phyloP scores from a whole-genome alignment of 2,329 filamentous ascomycete species.

The Chaetothyriales sp. region DNA sequence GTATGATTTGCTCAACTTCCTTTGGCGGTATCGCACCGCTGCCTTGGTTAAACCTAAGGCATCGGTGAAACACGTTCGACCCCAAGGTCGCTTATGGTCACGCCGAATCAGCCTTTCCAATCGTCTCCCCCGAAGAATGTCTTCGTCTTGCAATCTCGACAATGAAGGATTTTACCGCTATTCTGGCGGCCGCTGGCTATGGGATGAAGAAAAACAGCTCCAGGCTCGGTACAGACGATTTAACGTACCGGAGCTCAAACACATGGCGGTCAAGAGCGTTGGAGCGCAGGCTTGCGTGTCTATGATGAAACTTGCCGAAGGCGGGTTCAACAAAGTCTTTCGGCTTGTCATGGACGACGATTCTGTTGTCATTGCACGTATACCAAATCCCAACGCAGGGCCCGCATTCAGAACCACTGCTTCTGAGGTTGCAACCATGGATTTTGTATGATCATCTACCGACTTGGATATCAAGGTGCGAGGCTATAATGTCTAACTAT shows the following conservation, averaged over 20 bases:
- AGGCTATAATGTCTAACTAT: constrained; percentile 10
- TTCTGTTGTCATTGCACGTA: constrained; percentile 21
- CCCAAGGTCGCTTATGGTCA: neutral
- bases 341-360: constrained; percentile 17
- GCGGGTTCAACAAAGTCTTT: constrained; percentile 19
- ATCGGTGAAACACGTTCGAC: neutral
- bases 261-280: neutral
- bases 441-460: constrained; percentile 3
- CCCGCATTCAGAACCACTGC: constrained; percentile 19
- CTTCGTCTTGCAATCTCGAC: neutral
- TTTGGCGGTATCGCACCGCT: neutral
- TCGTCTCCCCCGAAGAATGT: neutral
- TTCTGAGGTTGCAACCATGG: constrained; percentile 20
- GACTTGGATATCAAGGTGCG: neutral
- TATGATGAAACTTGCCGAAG: constrained; percentile 19
- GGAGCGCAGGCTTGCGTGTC: neutral
- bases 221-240: neutral
- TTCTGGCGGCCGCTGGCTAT: neutral
- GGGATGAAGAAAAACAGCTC: neutral
- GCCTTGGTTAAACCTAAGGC: neutral
- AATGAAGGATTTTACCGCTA: neutral
- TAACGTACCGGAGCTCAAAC: neutral
- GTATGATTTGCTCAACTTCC: neutral
- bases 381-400: constrained; percentile 21
- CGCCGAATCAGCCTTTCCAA: neutral